Base-by-base conservation (phyloP, 192 early-diverging fungal genomes). In the Coemansia sp. region DNA sequence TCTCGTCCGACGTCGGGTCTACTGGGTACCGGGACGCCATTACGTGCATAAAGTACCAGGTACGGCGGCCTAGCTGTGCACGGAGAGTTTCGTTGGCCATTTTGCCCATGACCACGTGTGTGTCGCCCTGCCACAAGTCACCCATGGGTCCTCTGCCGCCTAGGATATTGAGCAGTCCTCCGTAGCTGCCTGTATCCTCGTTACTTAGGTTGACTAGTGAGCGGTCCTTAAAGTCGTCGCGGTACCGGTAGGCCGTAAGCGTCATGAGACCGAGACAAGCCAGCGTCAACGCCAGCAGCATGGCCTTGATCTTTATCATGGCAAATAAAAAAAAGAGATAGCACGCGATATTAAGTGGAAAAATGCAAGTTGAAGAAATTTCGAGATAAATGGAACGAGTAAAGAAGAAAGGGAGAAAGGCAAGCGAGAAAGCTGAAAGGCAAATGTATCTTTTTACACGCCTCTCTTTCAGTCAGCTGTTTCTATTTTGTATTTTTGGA, bases 1-100 rank as follows among this genome's bases (percentile, higher is more conserved):
- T 77, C 77, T 98, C 95, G 39, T 91, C 89, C 19, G 62, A 36
- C 2, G 87, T 89, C 16, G 97, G 97, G 16, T 90, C 78, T 41
- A 86, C 64, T 6, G 97, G 97, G 79, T 91, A 98, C 73, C 94
- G 73, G 33, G 89, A 88, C 34, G 89, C 91, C 91, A 97, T 98
- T 6, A 94, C 94, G 74, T 98, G 97, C 33, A 98, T 69, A 13
- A 98, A 73, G 66, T 93, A 91, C 97, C 97, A 98, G 3, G 94
- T 90, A 6, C 92, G 79, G 31, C 92, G 85, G 4, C 96, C 96
- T 24, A 98, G 85, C 69, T 96, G 92, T 5, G 93, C 94, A 57
- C 85, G 81, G 34, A 87, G 69, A 0, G 91, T 92, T 62, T 89
- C 89, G 80, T 92, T 92, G 62, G 73, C 87, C 87, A 92, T 86